Conservation (phyloP, 768 basidiomycete species). For the Candolleomyces aberdarensis region DNA sequence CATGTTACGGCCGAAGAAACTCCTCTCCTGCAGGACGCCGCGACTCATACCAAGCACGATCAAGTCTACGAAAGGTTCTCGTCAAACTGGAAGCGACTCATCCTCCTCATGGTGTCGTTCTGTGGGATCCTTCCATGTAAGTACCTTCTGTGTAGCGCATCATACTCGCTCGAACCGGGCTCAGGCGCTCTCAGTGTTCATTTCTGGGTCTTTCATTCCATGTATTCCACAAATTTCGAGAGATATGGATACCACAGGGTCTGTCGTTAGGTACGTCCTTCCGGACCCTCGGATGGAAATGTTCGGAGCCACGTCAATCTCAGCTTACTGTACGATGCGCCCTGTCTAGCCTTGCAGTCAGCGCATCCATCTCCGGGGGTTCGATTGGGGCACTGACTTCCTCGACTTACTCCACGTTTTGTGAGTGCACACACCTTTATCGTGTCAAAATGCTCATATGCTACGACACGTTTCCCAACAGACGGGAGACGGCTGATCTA, state of each 20-base stretch:
- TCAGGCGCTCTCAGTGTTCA: constrained; percentile 48
- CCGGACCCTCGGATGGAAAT: not conserved
- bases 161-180: not conserved
- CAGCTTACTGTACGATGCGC: not conserved
- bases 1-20: too few species aligned
- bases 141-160: constrained; percentile 9
- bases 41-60: not conserved
- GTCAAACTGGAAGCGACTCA: constrained; percentile 36
- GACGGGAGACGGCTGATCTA: constrained; percentile 68
- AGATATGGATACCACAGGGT: constrained; percentile 56
- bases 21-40: too few species aligned
- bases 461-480: constrained; percentile 17
- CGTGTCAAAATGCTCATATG: not conserved
- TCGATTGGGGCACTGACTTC: constrained; percentile 31
- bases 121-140: constrained; percentile 54
- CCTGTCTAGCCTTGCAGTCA: constrained; percentile 30
- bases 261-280: constrained; percentile 49
- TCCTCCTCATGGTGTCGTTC: constrained; percentile 49
- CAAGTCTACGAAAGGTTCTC: constrained; percentile 48
- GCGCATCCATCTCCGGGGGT: constrained; percentile 30
- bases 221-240: constrained; percentile 70
- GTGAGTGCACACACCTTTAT: constrained; percentile 17
- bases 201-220: constrained; percentile 67
- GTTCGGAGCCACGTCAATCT: not conserved
- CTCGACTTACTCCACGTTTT: constrained; percentile 37